These are phyloP conservation scores for Posidonia oceanica DNA, from an alignment of 116 monocot genomes.

Conservation along the genomic window DNA sequence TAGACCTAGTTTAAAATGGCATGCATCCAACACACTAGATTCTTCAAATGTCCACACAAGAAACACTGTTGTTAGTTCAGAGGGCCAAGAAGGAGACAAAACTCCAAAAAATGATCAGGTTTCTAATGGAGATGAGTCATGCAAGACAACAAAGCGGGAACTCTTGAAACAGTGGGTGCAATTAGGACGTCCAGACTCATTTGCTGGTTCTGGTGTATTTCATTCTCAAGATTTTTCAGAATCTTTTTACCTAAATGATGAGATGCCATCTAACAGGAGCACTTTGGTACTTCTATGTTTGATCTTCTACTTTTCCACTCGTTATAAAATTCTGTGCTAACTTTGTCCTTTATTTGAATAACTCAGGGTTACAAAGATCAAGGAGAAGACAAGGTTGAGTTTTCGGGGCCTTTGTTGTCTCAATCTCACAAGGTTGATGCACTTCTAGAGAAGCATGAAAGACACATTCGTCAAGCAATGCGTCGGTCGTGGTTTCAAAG, in stretches of 20 bases:
- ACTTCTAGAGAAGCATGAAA: conserved; percentile 63
- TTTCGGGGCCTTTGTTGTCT: conserved; percentile 71
- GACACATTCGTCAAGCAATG: conserved; percentile 60
- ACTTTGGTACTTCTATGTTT: conserved; percentile 26
- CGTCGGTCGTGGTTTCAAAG: conserved; percentile 65
- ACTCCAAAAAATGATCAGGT: not conserved
- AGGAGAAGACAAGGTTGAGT: conserved; percentile 64
- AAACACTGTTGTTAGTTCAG: conserved; percentile 5
- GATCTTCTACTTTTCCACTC: not conserved
- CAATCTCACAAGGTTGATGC: conserved; percentile 71
- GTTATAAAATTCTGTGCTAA: not conserved
- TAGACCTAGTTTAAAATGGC: conserved; percentile 35
- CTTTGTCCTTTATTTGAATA: not conserved
- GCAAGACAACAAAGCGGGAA: conserved; percentile 19
- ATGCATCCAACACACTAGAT: conserved; percentile 13
- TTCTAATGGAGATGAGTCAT: conserved; percentile 8
- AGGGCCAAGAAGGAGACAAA: not conserved
- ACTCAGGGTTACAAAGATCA: conserved; percentile 32
- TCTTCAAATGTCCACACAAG: conserved; percentile 11
- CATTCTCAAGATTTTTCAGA: conserved; percentile 19
- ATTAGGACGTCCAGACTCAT: conserved; percentile 28
- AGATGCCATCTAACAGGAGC: conserved; percentile 24
- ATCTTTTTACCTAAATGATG: conserved; percentile 17
- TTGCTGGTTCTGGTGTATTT: conserved; percentile 13
- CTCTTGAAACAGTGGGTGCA: conserved; percentile 43